Evolutionary conservation across 768 basidiomycete genomes (phyloP).

Genomic region (Lanmaoa rubissima): DNA sequence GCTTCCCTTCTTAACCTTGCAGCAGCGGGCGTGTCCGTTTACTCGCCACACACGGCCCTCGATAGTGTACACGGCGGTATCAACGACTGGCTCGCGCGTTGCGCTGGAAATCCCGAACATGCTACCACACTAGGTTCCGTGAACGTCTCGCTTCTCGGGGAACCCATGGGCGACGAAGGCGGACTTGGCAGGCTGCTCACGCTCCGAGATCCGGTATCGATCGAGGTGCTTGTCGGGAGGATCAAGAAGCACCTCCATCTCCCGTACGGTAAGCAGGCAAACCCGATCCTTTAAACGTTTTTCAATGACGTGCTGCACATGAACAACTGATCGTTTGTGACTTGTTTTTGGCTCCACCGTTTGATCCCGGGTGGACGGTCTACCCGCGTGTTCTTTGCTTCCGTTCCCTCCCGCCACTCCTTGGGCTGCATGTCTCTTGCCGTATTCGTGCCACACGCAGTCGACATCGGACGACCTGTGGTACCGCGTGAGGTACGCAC

Average conservation of each 20-base stretch:
- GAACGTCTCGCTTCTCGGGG: slow-evolving; percentile 34
- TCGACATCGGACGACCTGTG: slow-evolving; percentile 62
- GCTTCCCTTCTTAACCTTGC: slow-evolving; percentile 75
- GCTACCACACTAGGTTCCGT: slow-evolving; percentile 29
- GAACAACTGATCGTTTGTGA: background rate
- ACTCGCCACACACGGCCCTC: slow-evolving; percentile 84
- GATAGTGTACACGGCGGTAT: slow-evolving; percentile 84
- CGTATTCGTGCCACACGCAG: slow-evolving; percentile 33
- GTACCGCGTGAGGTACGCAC: slow-evolving; percentile 43
- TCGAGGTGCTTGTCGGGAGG: slow-evolving; percentile 60
- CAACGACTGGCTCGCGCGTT: slow-evolving; percentile 84
- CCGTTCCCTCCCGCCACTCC: slow-evolving; percentile 16
- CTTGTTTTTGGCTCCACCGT: background rate
- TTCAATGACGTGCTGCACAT: slow-evolving; percentile 11
- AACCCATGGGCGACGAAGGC: slow-evolving; percentile 46
- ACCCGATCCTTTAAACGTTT: slow-evolving; percentile 5
- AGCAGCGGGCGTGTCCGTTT: slow-evolving; percentile 81
- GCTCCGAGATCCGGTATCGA: slow-evolving; percentile 52
- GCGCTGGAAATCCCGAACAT: slow-evolving; percentile 38
- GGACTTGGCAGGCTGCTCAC: slow-evolving; percentile 71
- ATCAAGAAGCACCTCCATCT: slow-evolving; percentile 70
- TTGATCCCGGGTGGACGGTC: slow-evolving; percentile 19
- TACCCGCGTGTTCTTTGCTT: slow-evolving; percentile 11
- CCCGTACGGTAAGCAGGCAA: slow-evolving; percentile 47
- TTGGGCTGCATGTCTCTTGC: slow-evolving; percentile 6